Evolutionary conservation across 1,284 basidiomycete species (phyloP), one percentile per base, ranked within the genome.

Genomic region (Sporisorium reilianum): DNA sequence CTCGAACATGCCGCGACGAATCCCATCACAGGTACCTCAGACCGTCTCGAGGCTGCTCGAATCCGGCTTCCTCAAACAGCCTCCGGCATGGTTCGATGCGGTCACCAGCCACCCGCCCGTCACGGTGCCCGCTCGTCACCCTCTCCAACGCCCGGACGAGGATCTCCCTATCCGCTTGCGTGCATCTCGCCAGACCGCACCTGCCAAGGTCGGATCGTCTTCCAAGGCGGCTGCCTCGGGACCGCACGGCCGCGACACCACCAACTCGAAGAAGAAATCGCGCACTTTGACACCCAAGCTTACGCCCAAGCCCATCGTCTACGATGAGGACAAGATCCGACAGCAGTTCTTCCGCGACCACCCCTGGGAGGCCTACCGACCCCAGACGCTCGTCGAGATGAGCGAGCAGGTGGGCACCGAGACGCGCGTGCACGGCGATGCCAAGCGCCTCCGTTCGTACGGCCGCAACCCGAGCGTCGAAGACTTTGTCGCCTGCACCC

Each of bases 311-410:
- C 88, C 89, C 11, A 89, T 98, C 64, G 88, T 89, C 52, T 97
- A 96, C 85, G 78, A 92, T 30, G 93, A 95, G 84, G 96, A 99
- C 86, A 88, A 89, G 64, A 87, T 98, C 56, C 90, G 96, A 48
- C 88, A 90, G 58, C 93, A 94, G 85, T 99, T 99, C 88, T 98
- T 95, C 87, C 88, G 89, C 56, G 96, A 99, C 86, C 95, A 97
- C 84, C 95, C 96, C 2, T 98, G 97, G 84, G 95, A 99, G 86
- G 91, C 93, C 1, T 92, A 95, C 85, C 89, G 95, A 42, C 91
- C 94, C 2, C 88, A 89, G 16, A 91, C 89, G 12, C 85, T 99
- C 53, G 89, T 93, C 0, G 96, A 99, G 86, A 81, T 84, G 34
- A 79, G 79, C 62, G 82, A 81, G 25, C 80, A 87, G 38, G 66